A percentile compares a stretch with the other conserved stretches of the same genome.
phyloP scores from a whole-genome alignment of 2,329 filamentous ascomycete species.

The Thelonectria rubi region DNA sequence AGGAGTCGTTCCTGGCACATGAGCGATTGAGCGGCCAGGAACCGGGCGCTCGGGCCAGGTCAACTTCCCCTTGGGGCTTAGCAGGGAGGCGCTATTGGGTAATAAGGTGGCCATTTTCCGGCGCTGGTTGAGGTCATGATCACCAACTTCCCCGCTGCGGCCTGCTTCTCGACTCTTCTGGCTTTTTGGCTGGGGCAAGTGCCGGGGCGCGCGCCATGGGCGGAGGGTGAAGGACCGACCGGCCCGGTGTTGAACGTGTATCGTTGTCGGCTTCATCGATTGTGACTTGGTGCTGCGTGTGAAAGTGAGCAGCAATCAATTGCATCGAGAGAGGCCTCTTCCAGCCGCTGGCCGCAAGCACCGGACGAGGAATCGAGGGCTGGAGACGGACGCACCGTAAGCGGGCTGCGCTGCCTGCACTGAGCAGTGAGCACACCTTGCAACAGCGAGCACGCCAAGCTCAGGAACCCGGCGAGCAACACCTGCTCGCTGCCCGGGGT shows the following conservation, averaged over 20 bases:
- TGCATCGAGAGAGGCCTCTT: background rate
- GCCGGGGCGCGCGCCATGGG: conserved; percentile 22
- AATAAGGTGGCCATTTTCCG: conserved; percentile 43
- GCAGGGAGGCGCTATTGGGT: conserved; percentile 45
- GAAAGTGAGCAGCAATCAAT: background rate
- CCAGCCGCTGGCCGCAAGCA: too few species aligned
- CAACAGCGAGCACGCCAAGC: conserved; percentile 6
- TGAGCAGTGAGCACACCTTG: background rate
- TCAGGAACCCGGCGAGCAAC: too few species aligned
- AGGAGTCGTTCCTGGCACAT: conserved; percentile 42
- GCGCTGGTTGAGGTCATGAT: conserved; percentile 46
- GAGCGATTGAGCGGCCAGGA: conserved; percentile 45
- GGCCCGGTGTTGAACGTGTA: conserved; percentile 34
- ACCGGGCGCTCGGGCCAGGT: conserved; percentile 43
- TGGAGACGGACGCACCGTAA: background rate
- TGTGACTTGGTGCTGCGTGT: conserved; percentile 5
- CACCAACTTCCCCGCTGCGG: conserved; percentile 41
- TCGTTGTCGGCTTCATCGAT: background rate
- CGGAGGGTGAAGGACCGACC: conserved; percentile 30
- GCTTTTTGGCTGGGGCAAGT: conserved; percentile 39
- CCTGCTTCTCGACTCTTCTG: conserved; percentile 43
- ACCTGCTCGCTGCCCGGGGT: background rate
- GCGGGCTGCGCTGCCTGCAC: background rate
- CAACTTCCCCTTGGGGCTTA: conserved; percentile 45
- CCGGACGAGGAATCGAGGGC: background rate